Evolutionary conservation across 805 yeast species (phyloP), one percentile per base, ranked within the genome.

Genomic region (Cyberlindnera lachancei): DNA sequence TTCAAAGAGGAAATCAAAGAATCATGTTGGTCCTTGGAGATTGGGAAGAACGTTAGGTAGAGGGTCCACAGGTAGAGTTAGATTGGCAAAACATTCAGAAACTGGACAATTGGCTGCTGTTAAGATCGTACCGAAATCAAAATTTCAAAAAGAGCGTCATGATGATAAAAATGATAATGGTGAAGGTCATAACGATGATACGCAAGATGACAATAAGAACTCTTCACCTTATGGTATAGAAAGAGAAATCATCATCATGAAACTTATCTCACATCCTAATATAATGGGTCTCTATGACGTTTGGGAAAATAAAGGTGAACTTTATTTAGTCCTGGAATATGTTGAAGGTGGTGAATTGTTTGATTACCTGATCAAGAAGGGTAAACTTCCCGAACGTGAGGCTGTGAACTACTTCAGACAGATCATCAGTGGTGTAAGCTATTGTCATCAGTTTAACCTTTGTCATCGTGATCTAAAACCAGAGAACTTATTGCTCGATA

Each of bases 301-400:
- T 27, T 83, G 94, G 94, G 94, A 83, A 56, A 83, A 84, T 38
- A 80, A 79, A 46, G 76, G 80, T 36, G 87, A 82, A 41, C 58
- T 83, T 25, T 90, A 90, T 52, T 70, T 92, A 45, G 94, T 92
- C 7, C 62, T 92, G 35, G 98, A 92, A 59, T 92, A 92, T 59
- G 88, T 94, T 29, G 96, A 92, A 60, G 96, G 96, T 33, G 98
- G 98, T 27, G 98, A 92, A 61, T 66, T 92, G 31, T 92, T 92
- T 52, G 96, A 92, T 59, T 75, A 88, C 45, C 66, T 92, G 34
- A 88, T 92, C 37, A 87, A 86, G 53, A 70, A 81, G 35, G 97
- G 97, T 10, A 78, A 85, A 23, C 66, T 92, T 27, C 88, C 81
- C 34, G 98, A 92, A 57, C 66, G 68, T 31, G 96, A 92, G 52